These are phyloP conservation scores for Plasmodium malariae DNA, from an alignment of 169 alveolate genomes.

Conservation along the genomic window DNA sequence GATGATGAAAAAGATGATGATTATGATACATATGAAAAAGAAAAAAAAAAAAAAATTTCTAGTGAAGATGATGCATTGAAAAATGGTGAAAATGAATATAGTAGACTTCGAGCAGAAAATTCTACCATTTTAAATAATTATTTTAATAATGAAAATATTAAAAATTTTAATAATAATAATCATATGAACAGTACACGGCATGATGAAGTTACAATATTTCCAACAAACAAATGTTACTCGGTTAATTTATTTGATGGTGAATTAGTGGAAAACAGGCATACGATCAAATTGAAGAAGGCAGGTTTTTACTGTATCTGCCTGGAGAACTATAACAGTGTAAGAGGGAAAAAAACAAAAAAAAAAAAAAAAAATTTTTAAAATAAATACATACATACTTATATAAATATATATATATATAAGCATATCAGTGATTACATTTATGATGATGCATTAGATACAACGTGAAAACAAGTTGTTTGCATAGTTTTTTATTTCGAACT, in stretches of 20 bases:
- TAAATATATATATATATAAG: slow-evolving; percentile 11
- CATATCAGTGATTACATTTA: too few relatives aligned
- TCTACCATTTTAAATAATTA: slow-evolving; percentile 69
- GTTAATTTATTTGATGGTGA: slow-evolving; percentile 54
- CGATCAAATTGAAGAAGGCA: slow-evolving; percentile 26
- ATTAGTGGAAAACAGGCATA: slow-evolving; percentile 28
- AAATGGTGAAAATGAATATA: slow-evolving; percentile 70
- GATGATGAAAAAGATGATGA: slow-evolving; percentile 38
- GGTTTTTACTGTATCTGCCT: slow-evolving; percentile 61
- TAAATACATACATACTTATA: background rate
- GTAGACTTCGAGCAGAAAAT: slow-evolving; percentile 48
- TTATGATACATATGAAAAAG: background rate
- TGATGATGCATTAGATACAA: too few relatives aligned
- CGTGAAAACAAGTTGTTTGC: background rate
- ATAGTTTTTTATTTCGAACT: background rate
- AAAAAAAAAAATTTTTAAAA: background rate
- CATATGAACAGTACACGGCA: background rate
- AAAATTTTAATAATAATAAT: background rate
- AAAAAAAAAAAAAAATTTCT: slow-evolving; percentile 5
- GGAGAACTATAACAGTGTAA: slow-evolving; percentile 54
- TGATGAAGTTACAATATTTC: slow-evolving; percentile 31
- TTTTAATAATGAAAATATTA: slow-evolving; percentile 24
- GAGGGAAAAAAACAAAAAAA: background rate
- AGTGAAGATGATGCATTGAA: background rate
- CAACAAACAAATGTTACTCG: slow-evolving; percentile 23